These are phyloP conservation scores for Tricholoma saponaceum DNA, from an alignment of 768 basidiomycete species.

Conservation along the genomic window DNA sequence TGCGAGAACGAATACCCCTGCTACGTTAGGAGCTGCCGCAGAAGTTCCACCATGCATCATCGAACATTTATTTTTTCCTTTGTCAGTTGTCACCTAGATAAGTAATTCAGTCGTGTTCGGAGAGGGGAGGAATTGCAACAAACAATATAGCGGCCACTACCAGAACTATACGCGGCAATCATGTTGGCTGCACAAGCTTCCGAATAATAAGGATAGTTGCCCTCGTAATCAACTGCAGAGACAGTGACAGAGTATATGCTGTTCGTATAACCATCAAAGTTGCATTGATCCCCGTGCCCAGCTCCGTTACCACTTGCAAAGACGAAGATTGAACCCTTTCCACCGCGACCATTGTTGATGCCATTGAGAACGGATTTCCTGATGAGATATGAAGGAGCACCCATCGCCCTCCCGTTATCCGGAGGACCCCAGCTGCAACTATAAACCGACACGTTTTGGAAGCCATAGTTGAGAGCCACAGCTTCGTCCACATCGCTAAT, in stretches of 20 bases:
- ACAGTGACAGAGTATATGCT: constrained; percentile 95
- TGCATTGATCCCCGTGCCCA: constrained; percentile 88
- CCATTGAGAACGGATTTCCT: constrained; percentile 93
- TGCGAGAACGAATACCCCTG: constrained; percentile 87
- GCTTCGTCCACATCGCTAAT: constrained; percentile 97
- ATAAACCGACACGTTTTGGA: constrained; percentile 85
- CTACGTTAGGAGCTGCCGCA: constrained; percentile 95
- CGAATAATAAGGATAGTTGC: constrained; percentile 92
- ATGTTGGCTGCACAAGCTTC: constrained; percentile 96
- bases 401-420: constrained; percentile 93
- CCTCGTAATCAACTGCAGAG: constrained; percentile 89
- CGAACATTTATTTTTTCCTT: constrained; percentile 79
- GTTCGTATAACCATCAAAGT: constrained; percentile 99
- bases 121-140: constrained; percentile 26
- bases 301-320: constrained; percentile 98
- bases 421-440: constrained; percentile 99
- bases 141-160: constrained; percentile 88
- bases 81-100: constrained; percentile 87
- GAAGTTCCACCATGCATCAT: constrained; percentile 93
- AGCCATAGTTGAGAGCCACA: constrained; percentile 89
- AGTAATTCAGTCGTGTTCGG: constrained; percentile 10
- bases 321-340: constrained; percentile 91
- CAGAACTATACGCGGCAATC: constrained; percentile 93
- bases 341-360: constrained; percentile 81
- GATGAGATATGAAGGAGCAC: constrained; percentile 87